These are phyloP conservation scores for Cytospora paraplurivora DNA, from an alignment of 2,329 filamentous ascomycete species.

Conservation along the genomic window DNA sequence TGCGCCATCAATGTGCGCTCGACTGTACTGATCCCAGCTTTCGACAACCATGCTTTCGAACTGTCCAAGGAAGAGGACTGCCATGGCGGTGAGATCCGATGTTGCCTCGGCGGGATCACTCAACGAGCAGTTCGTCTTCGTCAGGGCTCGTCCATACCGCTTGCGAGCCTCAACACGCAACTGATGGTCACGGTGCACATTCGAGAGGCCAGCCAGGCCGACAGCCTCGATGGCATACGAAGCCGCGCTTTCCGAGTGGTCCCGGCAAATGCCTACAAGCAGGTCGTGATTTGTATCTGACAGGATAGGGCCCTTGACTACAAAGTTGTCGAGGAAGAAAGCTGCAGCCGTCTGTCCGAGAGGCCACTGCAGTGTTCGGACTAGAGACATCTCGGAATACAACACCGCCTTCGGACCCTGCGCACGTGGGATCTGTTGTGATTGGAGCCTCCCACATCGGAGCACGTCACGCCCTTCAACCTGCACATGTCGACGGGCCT, in stretches of 20 bases:
- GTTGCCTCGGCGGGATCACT: constrained; percentile 25
- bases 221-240: constrained; percentile 33
- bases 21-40: constrained; percentile 28
- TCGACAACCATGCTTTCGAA: constrained; percentile 34
- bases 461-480: not conserved
- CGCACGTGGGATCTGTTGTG: not conserved
- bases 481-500: constrained; percentile 3
- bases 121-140: constrained; percentile 26
- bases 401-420: not conserved
- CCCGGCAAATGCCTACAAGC: constrained; percentile 24
- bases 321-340: constrained; percentile 35
- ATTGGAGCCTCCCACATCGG: not conserved
- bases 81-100: constrained; percentile 32
- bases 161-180: constrained; percentile 30
- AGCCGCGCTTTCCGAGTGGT: not conserved
- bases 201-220: constrained; percentile 35
- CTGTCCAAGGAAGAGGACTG: constrained; percentile 33
- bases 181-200: constrained; percentile 29
- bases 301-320: constrained; percentile 26
- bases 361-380: constrained; percentile 21
- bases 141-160: constrained; percentile 31
- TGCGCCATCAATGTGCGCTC: constrained; percentile 34
- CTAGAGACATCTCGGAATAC: not conserved
- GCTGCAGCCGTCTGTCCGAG: constrained; percentile 27
- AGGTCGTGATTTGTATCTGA: constrained; percentile 29